These are phyloP conservation scores for Aspergillus funiculosus DNA, from an alignment of 495 filamentous ascomycete genomes.

Conservation along the genomic window DNA sequence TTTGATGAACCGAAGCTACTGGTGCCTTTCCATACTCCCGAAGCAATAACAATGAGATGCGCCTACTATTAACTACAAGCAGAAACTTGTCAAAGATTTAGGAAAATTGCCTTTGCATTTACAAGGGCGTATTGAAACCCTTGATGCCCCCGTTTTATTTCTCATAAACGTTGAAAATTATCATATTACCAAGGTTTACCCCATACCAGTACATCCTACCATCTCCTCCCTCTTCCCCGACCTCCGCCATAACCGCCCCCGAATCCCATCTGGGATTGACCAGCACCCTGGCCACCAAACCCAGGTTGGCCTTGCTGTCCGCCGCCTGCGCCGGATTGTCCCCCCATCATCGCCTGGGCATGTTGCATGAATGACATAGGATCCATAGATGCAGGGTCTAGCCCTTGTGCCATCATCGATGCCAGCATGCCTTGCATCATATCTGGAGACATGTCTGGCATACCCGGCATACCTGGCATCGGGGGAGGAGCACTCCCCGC, in stretches of 20 bases:
- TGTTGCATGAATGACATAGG: slow-evolving; percentile 52
- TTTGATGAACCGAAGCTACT: too few relatives aligned
- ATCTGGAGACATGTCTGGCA: slow-evolving; percentile 66
- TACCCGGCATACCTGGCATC: slow-evolving; percentile 63
- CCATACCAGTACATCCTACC: slow-evolving; percentile 27
- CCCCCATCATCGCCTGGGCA: slow-evolving; percentile 48
- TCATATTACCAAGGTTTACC: slow-evolving; percentile 8
- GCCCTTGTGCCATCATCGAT: slow-evolving; percentile 74
- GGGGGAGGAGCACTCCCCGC: slow-evolving; percentile 38
- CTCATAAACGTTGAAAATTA: slow-evolving; percentile 17
- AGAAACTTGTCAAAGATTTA: too few relatives aligned
- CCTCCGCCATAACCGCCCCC: slow-evolving; percentile 46
- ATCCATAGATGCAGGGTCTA: slow-evolving; percentile 78
- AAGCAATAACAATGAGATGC: too few relatives aligned
- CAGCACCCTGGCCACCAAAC: slow-evolving; percentile 41
- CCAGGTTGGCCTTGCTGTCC: slow-evolving; percentile 37
- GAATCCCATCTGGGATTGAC: slow-evolving; percentile 46
- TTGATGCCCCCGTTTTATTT: not conserved
- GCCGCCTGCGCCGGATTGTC: slow-evolving; percentile 36
- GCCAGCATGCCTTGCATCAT: slow-evolving; percentile 77
- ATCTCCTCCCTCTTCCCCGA: slow-evolving; percentile 42
- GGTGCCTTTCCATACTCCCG: too few relatives aligned
- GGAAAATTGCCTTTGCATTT: too few relatives aligned
- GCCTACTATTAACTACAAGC: too few relatives aligned
- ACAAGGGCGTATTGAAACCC: too few relatives aligned